phyloP scores from a whole-genome alignment of 495 filamentous ascomycete species.

The Filosporella fistucella region DNA sequence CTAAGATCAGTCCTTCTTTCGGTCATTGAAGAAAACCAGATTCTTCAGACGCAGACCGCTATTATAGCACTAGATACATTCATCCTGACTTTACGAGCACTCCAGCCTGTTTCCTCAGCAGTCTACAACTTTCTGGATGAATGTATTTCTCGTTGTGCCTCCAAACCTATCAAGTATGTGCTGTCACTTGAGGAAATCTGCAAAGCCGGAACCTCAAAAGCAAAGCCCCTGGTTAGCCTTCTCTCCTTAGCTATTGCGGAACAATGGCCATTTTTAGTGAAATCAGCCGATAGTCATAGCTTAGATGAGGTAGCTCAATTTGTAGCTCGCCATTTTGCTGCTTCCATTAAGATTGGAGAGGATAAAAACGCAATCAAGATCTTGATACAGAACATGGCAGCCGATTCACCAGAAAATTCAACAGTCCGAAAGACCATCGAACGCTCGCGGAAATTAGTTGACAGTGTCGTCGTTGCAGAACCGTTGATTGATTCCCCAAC shows the following conservation, averaged over 20 bases:
- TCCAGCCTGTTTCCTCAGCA: constrained; percentile 14
- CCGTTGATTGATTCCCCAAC: background rate
- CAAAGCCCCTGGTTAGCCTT: constrained; percentile 34
- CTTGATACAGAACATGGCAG: constrained; percentile 27
- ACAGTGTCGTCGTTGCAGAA: constrained; percentile 9
- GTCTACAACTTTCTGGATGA: constrained; percentile 71
- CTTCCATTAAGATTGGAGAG: constrained; percentile 36
- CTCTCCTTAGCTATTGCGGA: constrained; percentile 63
- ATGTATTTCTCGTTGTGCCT: constrained; percentile 64
- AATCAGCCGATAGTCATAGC: constrained; percentile 34
- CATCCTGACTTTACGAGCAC: constrained; percentile 39
- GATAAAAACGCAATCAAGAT: constrained; percentile 33
- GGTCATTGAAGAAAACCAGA: constrained; percentile 46
- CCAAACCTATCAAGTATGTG: constrained; percentile 71
- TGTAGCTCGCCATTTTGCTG: constrained; percentile 44
- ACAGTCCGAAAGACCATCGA: constrained; percentile 11
- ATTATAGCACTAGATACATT: constrained; percentile 48
- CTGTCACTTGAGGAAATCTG: constrained; percentile 34
- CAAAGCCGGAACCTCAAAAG: background rate
- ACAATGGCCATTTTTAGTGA: constrained; percentile 68
- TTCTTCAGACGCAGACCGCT: constrained; percentile 33
- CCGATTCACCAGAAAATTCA: constrained; percentile 3
- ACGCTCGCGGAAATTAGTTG: constrained; percentile 15
- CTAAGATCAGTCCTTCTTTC: constrained; percentile 41
- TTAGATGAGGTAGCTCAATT: constrained; percentile 46